Conservation (phyloP, 768 basidiomycete species). For the Termitomyces bulborhizus region DNA sequence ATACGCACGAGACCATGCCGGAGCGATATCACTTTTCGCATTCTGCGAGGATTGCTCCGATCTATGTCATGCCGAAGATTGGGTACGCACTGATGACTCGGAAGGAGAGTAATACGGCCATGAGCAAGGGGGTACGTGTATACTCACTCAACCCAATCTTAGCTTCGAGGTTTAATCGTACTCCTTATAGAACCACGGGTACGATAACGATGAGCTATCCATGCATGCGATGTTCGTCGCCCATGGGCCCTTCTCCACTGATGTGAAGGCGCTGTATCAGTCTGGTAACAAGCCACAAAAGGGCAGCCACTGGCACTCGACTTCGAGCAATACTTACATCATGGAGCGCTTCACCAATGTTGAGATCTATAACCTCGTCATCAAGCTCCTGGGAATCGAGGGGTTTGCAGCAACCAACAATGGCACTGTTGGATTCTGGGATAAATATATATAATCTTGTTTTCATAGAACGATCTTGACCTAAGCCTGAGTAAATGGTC, state of each 20-base stretch:
- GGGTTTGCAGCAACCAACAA: constrained; percentile 56
- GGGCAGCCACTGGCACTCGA: constrained; percentile 51
- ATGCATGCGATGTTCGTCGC: constrained; percentile 93
- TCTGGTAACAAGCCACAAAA: constrained; percentile 29
- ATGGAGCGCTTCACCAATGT: constrained; percentile 84
- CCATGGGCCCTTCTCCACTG: constrained; percentile 80
- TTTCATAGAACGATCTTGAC: neutral
- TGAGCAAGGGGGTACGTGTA: constrained; percentile 71
- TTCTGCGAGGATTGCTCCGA: constrained; percentile 77
- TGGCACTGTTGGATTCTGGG: constrained; percentile 82
- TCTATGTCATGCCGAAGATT: constrained; percentile 78
- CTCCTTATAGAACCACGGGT: constrained; percentile 71
- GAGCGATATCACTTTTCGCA: constrained; percentile 68
- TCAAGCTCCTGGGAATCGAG: constrained; percentile 66
- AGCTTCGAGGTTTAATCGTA: neutral
- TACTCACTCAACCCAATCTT: neutral
- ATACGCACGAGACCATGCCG: constrained; percentile 78
- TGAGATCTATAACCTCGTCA: constrained; percentile 78
- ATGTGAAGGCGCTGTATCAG: constrained; percentile 54
- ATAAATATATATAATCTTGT: constrained; percentile 51
- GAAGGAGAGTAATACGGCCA: constrained; percentile 49
- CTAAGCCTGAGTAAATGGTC: neutral
- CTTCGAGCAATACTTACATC: constrained; percentile 56
- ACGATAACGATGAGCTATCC: constrained; percentile 68
- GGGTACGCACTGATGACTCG: constrained; percentile 75